These are phyloP conservation scores for Crinitomyces ghanaensis DNA, from an alignment of 805 yeast species.

Conservation along the genomic window DNA sequence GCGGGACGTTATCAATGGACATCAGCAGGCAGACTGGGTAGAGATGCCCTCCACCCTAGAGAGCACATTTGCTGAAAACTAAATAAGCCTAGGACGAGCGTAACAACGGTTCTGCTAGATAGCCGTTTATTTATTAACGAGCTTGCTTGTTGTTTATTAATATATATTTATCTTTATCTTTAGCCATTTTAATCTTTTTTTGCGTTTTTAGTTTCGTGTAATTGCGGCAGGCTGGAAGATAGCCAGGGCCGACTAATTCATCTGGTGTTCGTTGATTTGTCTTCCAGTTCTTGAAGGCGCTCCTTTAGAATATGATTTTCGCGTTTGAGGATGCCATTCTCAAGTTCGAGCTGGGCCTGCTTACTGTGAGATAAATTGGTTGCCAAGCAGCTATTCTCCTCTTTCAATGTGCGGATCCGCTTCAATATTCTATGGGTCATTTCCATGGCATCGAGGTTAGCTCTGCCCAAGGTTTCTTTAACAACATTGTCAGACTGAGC, in stretches of 20 bases:
- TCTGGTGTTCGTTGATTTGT: too few relatives aligned
- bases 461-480: constrained; percentile 4
- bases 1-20: too few relatives aligned
- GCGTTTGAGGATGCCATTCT: constrained; percentile 46
- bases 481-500: constrained; percentile 7
- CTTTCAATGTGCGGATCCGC: constrained; percentile 46
- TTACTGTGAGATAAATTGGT: constrained; percentile 73
- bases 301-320: constrained; percentile 38
- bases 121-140: too few relatives aligned
- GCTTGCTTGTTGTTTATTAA: background rate
- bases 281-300: constrained; percentile 12
- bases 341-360: constrained; percentile 58
- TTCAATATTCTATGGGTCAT: constrained; percentile 60
- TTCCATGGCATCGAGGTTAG: constrained; percentile 54
- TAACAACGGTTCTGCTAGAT: too few relatives aligned
- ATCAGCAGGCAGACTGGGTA: too few relatives aligned
- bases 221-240: too few relatives aligned
- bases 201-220: background rate
- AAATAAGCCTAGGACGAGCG: too few relatives aligned
- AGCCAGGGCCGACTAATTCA: too few relatives aligned
- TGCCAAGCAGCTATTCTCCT: constrained; percentile 61
- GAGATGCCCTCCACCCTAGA: too few relatives aligned
- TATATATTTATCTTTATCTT: background rate
- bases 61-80: too few relatives aligned
- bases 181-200: background rate